These are phyloP conservation scores for Pythium folliculosum DNA, from an alignment of 352 stramenopile genomes.

Conservation along the genomic window DNA sequence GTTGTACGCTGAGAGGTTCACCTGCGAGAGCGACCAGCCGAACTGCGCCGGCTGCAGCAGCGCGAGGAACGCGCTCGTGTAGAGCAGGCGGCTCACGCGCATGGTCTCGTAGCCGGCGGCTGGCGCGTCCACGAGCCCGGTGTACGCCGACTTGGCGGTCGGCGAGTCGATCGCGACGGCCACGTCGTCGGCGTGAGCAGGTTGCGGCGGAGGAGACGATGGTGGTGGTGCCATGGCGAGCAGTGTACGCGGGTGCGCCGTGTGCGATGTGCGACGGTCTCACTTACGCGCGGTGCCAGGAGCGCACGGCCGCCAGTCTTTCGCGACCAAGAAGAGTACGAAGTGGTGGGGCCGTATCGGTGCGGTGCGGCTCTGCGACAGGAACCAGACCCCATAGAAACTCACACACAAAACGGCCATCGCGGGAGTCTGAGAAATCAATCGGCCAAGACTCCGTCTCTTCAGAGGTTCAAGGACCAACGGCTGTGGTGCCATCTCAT, in stretches of 20 bases:
- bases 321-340: background rate
- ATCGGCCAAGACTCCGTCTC: slow-evolving; percentile 2
- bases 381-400: background rate
- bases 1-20: slow-evolving; percentile 69
- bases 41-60: slow-evolving; percentile 58
- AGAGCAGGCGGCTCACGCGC: slow-evolving; percentile 10
- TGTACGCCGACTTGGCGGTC: background rate
- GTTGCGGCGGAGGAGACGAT: background rate
- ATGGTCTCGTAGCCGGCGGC: background rate
- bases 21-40: slow-evolving; percentile 59
- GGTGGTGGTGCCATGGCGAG: background rate
- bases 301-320: background rate
- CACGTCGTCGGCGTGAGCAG: background rate
- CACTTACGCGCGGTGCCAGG: too few relatives aligned
- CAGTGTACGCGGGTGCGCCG: background rate
- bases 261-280: too few relatives aligned
- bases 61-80: slow-evolving; percentile 43
- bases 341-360: background rate
- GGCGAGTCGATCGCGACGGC: background rate
- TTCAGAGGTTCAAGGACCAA: slow-evolving; percentile 1
- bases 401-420: background rate
- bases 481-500: background rate
- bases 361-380: background rate
- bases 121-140: background rate
- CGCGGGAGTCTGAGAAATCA: background rate